Evolutionary conservation across 2,329 filamentous ascomycete genomes (phyloP).

Genomic region (Bipolaris bicolor): DNA sequence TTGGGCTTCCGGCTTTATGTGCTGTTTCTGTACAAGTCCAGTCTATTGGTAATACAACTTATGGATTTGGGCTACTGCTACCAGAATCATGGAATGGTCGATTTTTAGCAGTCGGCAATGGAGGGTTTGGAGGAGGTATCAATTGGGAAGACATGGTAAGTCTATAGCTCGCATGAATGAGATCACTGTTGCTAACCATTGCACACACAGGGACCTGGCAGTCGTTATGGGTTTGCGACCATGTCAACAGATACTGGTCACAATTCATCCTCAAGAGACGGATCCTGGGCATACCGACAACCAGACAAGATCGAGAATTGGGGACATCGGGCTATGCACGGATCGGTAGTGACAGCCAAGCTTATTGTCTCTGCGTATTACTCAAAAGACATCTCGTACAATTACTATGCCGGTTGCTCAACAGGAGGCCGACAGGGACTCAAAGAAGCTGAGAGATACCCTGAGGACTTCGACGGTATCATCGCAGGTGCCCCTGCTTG

Average conservation of each 20-base stretch:
- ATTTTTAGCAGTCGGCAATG: conserved; percentile 53
- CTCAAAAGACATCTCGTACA: conserved; percentile 49
- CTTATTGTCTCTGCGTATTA: conserved; percentile 58
- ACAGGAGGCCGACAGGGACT: conserved; percentile 66
- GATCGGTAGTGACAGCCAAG: conserved; percentile 57
- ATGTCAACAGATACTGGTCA: conserved; percentile 57
- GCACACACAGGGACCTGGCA: conserved; percentile 30
- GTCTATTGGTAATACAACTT: conserved; percentile 44
- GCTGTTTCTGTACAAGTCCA: conserved; percentile 48
- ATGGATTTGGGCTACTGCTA: conserved; percentile 49
- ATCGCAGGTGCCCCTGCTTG: conserved; percentile 61
- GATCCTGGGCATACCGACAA: conserved; percentile 49
- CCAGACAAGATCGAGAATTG: conserved; percentile 51
- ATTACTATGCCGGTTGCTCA: conserved; percentile 65
- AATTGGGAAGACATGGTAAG: conserved; percentile 57
- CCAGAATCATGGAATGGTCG: conserved; percentile 49
- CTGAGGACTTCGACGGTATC: conserved; percentile 64
- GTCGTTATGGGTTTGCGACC: conserved; percentile 52
- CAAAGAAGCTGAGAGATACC: conserved; percentile 60
- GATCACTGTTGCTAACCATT: neutral
- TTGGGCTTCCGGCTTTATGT: conserved; percentile 47
- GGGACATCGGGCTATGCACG: conserved; percentile 52
- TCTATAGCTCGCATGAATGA: neutral
- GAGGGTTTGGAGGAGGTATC: conserved; percentile 56
- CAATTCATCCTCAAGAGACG: conserved; percentile 44